A percentile compares a stretch with the other conserved stretches of the same genome.
Evolutionary conservation across 192 early-diverging fungal genomes (phyloP).

Genomic region (Rhizophagus sp.): DNA sequence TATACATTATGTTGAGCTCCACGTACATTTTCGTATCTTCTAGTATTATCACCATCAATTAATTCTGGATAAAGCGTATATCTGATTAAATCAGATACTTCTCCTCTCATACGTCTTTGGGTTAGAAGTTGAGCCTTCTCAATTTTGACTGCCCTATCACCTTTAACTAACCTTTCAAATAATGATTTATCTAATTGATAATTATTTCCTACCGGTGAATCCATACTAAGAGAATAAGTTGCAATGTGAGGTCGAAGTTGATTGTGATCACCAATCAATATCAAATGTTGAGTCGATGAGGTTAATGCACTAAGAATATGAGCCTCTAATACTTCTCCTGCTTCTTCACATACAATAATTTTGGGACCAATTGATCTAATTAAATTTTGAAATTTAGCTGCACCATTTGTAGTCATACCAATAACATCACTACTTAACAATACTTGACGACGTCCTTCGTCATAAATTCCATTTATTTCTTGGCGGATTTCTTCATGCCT

Average conservation of each 20-base stretch:
- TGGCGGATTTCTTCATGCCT: background rate
- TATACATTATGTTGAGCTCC: slow-evolving; percentile 49
- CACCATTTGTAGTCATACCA: slow-evolving; percentile 64
- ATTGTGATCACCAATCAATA: slow-evolving; percentile 54
- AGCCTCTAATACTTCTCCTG: slow-evolving; percentile 58
- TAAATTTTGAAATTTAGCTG: slow-evolving; percentile 48
- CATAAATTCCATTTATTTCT: slow-evolving; percentile 33
- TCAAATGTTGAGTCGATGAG: slow-evolving; percentile 50
- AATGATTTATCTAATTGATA: slow-evolving; percentile 48
- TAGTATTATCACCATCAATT: slow-evolving; percentile 39
- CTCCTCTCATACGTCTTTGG: slow-evolving; percentile 52
- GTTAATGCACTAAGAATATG: slow-evolving; percentile 53
- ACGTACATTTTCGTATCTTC: slow-evolving; percentile 33
- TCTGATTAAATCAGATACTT: slow-evolving; percentile 52
- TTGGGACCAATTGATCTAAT: slow-evolving; percentile 40
- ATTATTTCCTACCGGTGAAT: slow-evolving; percentile 38
- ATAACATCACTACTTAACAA: slow-evolving; percentile 43
- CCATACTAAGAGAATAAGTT: slow-evolving; percentile 30
- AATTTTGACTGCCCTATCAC: slow-evolving; percentile 8
- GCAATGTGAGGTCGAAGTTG: slow-evolving; percentile 18
- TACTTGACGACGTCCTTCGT: slow-evolving; percentile 36
- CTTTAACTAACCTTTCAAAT: slow-evolving; percentile 48
- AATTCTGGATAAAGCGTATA: slow-evolving; percentile 49
- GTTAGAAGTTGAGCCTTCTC: slow-evolving; percentile 4
- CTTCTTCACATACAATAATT: slow-evolving; percentile 61